These are phyloP conservation scores for Fraxinus floribunda DNA, from an alignment of 305 asterid genomes.

Conservation along the genomic window DNA sequence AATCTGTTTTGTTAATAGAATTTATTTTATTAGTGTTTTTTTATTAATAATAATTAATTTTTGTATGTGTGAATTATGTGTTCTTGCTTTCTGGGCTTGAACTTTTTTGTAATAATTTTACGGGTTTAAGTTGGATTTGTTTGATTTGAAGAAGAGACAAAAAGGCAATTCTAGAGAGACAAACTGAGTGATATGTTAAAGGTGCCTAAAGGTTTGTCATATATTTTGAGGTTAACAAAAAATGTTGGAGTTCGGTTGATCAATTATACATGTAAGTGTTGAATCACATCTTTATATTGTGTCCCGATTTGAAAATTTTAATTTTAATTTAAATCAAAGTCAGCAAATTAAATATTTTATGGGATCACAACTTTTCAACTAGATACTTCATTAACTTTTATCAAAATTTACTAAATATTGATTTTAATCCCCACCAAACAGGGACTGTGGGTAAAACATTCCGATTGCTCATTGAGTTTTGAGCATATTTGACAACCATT, in stretches of 20 bases:
- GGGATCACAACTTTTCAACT: too few species aligned
- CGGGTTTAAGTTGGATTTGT: neutral
- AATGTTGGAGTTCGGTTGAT: neutral
- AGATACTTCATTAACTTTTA: too few species aligned
- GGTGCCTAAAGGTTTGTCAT: neutral
- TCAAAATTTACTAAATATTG: too few species aligned
- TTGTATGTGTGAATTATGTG: neutral
- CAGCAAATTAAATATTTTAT: too few species aligned
- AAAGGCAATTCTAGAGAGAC: neutral
- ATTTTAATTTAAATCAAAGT: too few species aligned
- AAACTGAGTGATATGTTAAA: neutral
- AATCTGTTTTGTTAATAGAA: neutral
- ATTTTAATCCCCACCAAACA: too few species aligned
- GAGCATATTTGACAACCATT: too few species aligned
- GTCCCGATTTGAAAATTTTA: too few species aligned
- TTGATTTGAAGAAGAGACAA: constrained; percentile 1
- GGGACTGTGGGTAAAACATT: too few species aligned
- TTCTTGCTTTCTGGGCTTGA: neutral
- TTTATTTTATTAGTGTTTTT: neutral
- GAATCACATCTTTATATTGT: neutral
- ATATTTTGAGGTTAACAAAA: too few species aligned
- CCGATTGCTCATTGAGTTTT: too few species aligned
- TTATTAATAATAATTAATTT: neutral
- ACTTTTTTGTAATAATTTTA: neutral
- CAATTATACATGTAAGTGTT: neutral